phyloP scores from a whole-genome alignment of 805 yeast species.

The Pichia eremophila region DNA sequence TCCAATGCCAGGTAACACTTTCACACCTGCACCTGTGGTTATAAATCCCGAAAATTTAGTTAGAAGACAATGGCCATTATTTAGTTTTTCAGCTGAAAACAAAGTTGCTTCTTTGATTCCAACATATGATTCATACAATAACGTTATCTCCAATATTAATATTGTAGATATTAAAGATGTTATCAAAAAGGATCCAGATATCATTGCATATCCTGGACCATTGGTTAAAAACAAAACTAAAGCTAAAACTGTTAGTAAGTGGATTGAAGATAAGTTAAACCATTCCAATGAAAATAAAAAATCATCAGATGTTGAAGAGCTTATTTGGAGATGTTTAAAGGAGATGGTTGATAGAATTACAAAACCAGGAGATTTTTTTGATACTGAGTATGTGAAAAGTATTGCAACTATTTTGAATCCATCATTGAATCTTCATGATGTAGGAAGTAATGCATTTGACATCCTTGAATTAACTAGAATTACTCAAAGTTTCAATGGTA shows the following conservation, averaged over 20 bases:
- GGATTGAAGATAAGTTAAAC: slow-evolving; percentile 39
- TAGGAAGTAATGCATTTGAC: slow-evolving; percentile 11
- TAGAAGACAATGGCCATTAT: slow-evolving; percentile 65
- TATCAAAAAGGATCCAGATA: slow-evolving; percentile 37
- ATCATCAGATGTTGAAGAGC: slow-evolving; percentile 12
- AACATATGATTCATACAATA: slow-evolving; percentile 28
- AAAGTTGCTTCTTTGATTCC: slow-evolving; percentile 39
- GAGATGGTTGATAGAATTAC: slow-evolving; percentile 17
- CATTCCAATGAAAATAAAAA: slow-evolving; percentile 4
- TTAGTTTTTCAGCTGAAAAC: slow-evolving; percentile 50
- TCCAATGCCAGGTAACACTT: slow-evolving; percentile 7
- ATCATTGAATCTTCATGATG: slow-evolving; percentile 17
- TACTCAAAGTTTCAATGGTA: slow-evolving; percentile 5
- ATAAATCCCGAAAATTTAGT: slow-evolving; percentile 46
- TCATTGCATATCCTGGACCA: slow-evolving; percentile 60
- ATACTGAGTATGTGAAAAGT: slow-evolving; percentile 22
- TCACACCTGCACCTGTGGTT: slow-evolving; percentile 29
- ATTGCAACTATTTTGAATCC: slow-evolving; percentile 37
- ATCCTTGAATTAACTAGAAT: slow-evolving; percentile 11
- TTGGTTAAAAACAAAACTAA: slow-evolving; percentile 46
- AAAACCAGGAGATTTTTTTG: slow-evolving; percentile 20
- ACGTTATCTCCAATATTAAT: slow-evolving; percentile 26
- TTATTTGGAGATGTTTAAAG: slow-evolving; percentile 22
- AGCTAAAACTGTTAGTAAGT: slow-evolving; percentile 58
- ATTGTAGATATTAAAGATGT: slow-evolving; percentile 28